These are phyloP conservation scores for Fraxinus angustifolia DNA, from an alignment of 305 asterid species.

Conservation along the genomic window DNA sequence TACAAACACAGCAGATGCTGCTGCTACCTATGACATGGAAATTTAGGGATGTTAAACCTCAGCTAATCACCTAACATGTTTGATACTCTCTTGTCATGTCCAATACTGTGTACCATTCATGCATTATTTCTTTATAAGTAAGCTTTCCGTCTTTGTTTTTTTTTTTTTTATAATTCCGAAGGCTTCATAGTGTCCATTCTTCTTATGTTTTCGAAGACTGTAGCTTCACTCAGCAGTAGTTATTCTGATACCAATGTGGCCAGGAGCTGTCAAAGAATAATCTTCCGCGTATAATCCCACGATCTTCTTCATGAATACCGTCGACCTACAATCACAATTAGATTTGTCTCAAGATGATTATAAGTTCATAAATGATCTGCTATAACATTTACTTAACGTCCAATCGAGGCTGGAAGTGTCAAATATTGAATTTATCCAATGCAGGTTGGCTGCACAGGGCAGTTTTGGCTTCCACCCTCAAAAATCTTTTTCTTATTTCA, in stretches of 20 bases:
- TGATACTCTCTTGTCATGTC: neutral
- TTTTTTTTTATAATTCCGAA: neutral
- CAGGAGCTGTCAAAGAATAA: conserved; percentile 40
- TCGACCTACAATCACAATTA: conserved; percentile 36
- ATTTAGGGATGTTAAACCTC: conserved; percentile 13
- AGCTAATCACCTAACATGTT: conserved; percentile 13
- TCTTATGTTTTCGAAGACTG: neutral
- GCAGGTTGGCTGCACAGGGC: neutral
- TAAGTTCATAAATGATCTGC: neutral
- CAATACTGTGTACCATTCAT: neutral
- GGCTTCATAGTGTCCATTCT: neutral
- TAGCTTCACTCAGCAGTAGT: conserved; percentile 30
- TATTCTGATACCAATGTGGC: conserved; percentile 37
- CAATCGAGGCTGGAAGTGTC: neutral
- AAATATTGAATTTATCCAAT: neutral
- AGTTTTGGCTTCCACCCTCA: conserved; percentile 19
- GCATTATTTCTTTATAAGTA: conserved; percentile 10
- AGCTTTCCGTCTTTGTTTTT: neutral
- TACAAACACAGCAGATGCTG: neutral
- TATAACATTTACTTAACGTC: neutral
- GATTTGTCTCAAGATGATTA: neutral
- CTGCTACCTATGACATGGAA: conserved; percentile 24
- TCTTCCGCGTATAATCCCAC: conserved; percentile 26
- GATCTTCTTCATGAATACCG: conserved; percentile 42
- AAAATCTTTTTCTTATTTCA: neutral